Conservation (phyloP, 73 alveolate genomes). For the Blepharisma stoltei region DNA sequence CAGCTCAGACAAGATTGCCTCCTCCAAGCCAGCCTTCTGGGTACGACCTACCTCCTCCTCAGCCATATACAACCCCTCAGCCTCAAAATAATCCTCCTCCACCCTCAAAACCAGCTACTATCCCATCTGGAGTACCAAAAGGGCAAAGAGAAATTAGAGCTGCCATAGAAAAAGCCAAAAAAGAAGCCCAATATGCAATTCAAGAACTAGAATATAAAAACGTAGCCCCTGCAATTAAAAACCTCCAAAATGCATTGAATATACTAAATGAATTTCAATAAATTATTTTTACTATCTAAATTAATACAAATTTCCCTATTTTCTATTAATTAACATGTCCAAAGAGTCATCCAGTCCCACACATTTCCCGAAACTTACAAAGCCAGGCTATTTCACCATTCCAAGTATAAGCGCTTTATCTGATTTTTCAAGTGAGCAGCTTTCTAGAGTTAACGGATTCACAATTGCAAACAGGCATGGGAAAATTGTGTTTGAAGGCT, state of each 20-base stretch:
- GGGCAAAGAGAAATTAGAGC: background rate
- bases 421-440: no score
- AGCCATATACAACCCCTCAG: background rate
- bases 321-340: no score
- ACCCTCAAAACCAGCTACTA: background rate
- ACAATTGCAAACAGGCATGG: no score
- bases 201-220: constrained; percentile 19
- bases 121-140: background rate
- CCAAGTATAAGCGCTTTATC: no score
- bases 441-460: no score
- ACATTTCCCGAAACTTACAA: no score
- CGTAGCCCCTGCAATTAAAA: background rate
- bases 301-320: no score
- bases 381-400: no score
- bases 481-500: no score
- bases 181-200: background rate
- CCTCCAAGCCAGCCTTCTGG: background rate
- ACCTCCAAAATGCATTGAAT: constrained; percentile 2
- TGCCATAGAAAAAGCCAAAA: constrained; percentile 6
- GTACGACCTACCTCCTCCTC: background rate
- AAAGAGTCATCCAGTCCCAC: no score
- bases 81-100: background rate
- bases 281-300: no score
- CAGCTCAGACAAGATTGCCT: background rate
- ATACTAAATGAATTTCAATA: no score